Conservation (phyloP, 345 rosid species). For the Salix brachista region DNA sequence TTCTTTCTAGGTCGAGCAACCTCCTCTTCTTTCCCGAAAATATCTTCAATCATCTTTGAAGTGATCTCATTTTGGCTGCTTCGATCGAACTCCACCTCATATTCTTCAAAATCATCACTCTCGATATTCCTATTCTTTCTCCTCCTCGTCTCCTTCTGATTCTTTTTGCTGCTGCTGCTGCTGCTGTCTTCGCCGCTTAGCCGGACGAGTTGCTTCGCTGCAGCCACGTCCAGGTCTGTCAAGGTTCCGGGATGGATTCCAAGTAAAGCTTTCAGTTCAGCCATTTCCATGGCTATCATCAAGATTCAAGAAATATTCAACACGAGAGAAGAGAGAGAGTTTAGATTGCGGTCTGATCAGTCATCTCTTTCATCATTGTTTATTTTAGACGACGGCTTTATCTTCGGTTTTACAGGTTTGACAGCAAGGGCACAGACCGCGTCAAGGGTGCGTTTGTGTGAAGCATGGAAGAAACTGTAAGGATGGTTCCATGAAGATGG, state of each 20-base stretch:
- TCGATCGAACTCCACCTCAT: slow-evolving; percentile 1
- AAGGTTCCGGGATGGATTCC: background rate
- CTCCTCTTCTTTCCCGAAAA: slow-evolving; percentile 35
- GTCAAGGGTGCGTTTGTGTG: slow-evolving; percentile 11
- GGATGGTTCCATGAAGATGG: slow-evolving; percentile 29
- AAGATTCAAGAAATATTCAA: background rate
- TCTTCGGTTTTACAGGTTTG: slow-evolving; percentile 2
- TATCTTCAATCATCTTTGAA: slow-evolving; percentile 33
- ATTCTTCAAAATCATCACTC: background rate
- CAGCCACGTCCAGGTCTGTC: slow-evolving; percentile 33
- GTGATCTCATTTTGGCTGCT: slow-evolving; percentile 18
- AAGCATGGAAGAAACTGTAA: slow-evolving; percentile 17
- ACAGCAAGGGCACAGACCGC: slow-evolving; percentile 8
- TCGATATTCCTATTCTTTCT: background rate
- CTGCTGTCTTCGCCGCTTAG: slow-evolving; percentile 39
- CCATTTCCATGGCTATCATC: slow-evolving; percentile 7
- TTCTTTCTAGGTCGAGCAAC: slow-evolving; percentile 18
- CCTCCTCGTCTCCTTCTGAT: background rate
- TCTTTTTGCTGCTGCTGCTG: background rate
- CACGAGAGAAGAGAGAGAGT: background rate
- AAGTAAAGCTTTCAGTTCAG: slow-evolving; percentile 1
- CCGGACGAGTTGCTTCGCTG: slow-evolving; percentile 38
- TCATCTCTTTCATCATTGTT: background rate
- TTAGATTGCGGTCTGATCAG: background rate
- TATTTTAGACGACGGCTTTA: background rate